Conservation (phyloP, 441 rosid species). For the Adansonia grandidieri region DNA sequence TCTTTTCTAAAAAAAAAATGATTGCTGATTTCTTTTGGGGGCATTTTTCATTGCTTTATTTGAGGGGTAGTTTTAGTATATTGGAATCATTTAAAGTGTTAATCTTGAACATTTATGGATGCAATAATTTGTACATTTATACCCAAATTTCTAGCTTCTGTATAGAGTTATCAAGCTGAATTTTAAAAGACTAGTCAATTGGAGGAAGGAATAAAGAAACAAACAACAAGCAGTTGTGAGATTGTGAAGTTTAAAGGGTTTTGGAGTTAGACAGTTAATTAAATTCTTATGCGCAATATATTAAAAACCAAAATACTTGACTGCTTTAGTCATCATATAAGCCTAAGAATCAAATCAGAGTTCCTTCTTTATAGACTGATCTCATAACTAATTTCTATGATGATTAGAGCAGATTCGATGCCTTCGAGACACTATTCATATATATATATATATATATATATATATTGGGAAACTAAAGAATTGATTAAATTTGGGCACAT, state of each 20-base stretch:
- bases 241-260: neutral
- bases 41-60: neutral
- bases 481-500: neutral
- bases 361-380: neutral
- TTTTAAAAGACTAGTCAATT: neutral
- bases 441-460: neutral
- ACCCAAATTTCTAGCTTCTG: slow-evolving; percentile 11
- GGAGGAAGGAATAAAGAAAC: neutral
- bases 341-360: neutral
- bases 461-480: neutral
- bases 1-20: neutral
- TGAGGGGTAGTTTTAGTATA: neutral
- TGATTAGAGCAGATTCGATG: neutral
- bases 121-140: neutral
- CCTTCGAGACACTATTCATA: neutral
- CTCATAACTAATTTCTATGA: neutral
- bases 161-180: neutral
- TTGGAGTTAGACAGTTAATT: neutral
- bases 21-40: neutral
- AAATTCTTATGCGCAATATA: neutral
- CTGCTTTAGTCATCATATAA: neutral
- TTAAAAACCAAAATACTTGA: neutral
- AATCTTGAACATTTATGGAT: neutral
- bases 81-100: neutral
- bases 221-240: neutral